A percentile compares a stretch with the other conserved stretches of the same genome.
Evolutionary conservation across 1,284 basidiomycete species (phyloP).

Genomic region (Athelia sp.): DNA sequence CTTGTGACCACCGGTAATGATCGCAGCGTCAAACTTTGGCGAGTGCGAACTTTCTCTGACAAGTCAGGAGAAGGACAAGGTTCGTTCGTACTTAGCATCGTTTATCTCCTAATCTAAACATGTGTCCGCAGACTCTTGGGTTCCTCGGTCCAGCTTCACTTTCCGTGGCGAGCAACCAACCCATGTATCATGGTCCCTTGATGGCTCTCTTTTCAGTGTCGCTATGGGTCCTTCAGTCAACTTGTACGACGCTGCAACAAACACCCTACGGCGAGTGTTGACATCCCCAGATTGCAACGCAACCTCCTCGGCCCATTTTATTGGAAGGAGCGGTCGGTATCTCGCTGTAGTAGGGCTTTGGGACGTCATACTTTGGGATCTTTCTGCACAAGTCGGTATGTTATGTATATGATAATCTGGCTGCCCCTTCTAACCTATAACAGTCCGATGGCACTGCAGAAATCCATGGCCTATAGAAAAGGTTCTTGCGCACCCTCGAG

Average conservation of each 20-base stretch:
- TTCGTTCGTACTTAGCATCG: slow-evolving; percentile 18
- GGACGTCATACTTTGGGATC: slow-evolving; percentile 76
- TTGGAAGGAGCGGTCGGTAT: slow-evolving; percentile 62
- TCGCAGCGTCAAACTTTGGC: slow-evolving; percentile 70
- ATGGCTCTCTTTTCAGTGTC: slow-evolving; percentile 83
- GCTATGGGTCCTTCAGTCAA: slow-evolving; percentile 67
- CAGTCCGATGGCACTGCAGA: slow-evolving; percentile 59
- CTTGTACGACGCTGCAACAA: slow-evolving; percentile 74
- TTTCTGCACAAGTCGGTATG: slow-evolving; percentile 68
- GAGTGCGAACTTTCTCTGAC: slow-evolving; percentile 37
- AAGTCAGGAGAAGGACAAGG: slow-evolving; percentile 48
- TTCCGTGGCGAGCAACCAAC: slow-evolving; percentile 68
- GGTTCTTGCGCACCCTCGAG: slow-evolving; percentile 50
- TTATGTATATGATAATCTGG: slow-evolving; percentile 3
- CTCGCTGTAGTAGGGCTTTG: slow-evolving; percentile 47
- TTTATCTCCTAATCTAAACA: slow-evolving; percentile 8
- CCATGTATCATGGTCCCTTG: slow-evolving; percentile 76
- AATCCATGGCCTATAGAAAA: slow-evolving; percentile 32
- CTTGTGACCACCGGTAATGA: slow-evolving; percentile 69
- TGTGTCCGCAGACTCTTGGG: slow-evolving; percentile 64
- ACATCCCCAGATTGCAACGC: slow-evolving; percentile 48
- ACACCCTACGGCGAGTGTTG: slow-evolving; percentile 62
- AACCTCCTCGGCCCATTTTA: slow-evolving; percentile 49
- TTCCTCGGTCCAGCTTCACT: slow-evolving; percentile 62
- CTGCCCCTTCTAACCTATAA: slow-evolving; percentile 6